Conservation (phyloP, 148 eudicot genomes). For the Rhododendron mucronatum region DNA sequence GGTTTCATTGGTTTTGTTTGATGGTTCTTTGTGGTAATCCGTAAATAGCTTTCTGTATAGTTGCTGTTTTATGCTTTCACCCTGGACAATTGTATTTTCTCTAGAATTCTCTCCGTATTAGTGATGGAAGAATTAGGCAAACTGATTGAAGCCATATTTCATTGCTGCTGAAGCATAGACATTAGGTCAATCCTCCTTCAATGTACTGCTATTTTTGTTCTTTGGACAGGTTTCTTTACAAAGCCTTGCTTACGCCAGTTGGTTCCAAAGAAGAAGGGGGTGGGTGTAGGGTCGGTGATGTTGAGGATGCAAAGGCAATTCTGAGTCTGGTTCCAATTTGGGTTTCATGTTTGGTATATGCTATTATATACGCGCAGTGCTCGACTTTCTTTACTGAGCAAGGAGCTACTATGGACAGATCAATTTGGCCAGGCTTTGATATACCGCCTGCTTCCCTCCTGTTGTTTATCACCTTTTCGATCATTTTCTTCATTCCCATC, state of each 20-base stretch:
- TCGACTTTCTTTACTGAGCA: slow-evolving; percentile 39
- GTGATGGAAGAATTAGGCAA: neutral
- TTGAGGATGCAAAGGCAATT: slow-evolving; percentile 40
- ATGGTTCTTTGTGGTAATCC: neutral
- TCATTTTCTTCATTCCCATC: slow-evolving; percentile 25
- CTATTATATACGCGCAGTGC: slow-evolving; percentile 27
- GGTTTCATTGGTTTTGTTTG: neutral
- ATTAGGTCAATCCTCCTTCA: neutral
- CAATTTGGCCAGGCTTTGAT: slow-evolving; percentile 15
- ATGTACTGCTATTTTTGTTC: neutral
- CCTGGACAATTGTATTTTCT: neutral
- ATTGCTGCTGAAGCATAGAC: neutral
- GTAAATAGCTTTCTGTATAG: neutral
- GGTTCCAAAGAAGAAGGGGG: slow-evolving; percentile 18
- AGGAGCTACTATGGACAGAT: slow-evolving; percentile 32
- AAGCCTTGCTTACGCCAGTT: slow-evolving; percentile 20
- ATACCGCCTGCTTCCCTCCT: slow-evolving; percentile 36
- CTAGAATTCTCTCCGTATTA: neutral
- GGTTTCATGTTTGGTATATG: slow-evolving; percentile 31
- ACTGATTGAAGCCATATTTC: neutral
- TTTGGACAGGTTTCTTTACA: slow-evolving; percentile 10
- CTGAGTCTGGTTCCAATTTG: slow-evolving; percentile 43
- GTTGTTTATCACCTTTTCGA: slow-evolving; percentile 16
- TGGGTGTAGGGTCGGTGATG: slow-evolving; percentile 26
- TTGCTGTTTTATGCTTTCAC: neutral